Base-by-base conservation (phyloP, 2,329 filamentous ascomycete species). In the Huntiella moniliformis region DNA sequence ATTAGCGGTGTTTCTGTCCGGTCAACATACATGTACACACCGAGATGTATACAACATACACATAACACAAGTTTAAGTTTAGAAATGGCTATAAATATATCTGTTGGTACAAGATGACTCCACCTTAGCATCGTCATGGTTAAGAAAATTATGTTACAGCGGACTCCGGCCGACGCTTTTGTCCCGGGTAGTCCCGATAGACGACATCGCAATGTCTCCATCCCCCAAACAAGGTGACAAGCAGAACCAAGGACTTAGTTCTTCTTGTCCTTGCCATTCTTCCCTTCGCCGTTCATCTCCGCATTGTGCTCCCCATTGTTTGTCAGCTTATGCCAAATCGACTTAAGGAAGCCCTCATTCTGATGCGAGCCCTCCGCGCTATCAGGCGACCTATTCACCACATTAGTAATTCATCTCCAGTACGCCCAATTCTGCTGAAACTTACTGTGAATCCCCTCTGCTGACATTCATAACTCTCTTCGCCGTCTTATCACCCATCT, bases 401-500 rank as follows among this genome's bases (percentile, higher is more conserved):
- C 4, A 31, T 45, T 42, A 46, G 40, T 44, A 15, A 28, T 28
- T 28, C 22, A 28, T 28, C 22, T 28, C 7, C 6, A 15, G n/a
- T 28, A 17, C 12, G 35, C 13, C 28, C 3, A n/a, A 28, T 6
- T 39, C n/a, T 39, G 8, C 10, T 6, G 38, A 36, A 46, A 59
- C 71, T 66, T 63, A 76, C 73, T 61, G 60, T 45, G 38, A 10
- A 35, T 37, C 34, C 11, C 32, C 12, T 12, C 39, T 40, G 17
- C 58, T 67, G 56, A 93, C 66, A 57, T 92, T 88, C 86, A 98
- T 96, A 47, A 93, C 75, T 39, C 91, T 73, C 66, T 84, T 91
- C 32, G 91, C 91, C 22, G 75, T 84, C 67, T 87, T 86, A 62
- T 98, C 91, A 35, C 74, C 79, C 77, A 98, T 81, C 66, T 98